Evolutionary conservation across 306 rosid species (phyloP).

Genomic region (Potentilla sterilis): DNA sequence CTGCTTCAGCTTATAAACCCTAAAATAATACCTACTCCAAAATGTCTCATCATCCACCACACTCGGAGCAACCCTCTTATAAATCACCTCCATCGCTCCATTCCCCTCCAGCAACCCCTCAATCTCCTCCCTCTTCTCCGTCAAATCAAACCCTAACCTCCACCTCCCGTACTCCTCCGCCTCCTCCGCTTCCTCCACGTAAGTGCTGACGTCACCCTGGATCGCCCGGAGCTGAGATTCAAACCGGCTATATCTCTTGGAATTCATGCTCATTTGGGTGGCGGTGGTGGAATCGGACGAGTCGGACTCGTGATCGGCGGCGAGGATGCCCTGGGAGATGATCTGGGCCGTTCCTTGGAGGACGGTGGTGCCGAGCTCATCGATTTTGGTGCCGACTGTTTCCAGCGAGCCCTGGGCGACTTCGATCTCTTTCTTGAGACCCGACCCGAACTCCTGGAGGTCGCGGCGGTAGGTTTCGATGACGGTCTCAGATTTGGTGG

Average conservation of each 20-base stretch:
- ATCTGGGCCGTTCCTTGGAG: conserved; percentile 78
- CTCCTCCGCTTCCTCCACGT: conserved; percentile 69
- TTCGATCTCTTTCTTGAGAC: conserved; percentile 74
- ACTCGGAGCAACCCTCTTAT: conserved; percentile 54
- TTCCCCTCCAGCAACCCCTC: conserved; percentile 53
- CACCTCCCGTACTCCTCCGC: conserved; percentile 53
- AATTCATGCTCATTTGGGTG: conserved; percentile 37
- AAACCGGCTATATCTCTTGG: conserved; percentile 62
- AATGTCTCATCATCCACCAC: conserved; percentile 55
- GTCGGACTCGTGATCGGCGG: conserved; percentile 56
- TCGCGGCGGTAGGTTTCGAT: conserved; percentile 92
- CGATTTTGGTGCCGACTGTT: conserved; percentile 61
- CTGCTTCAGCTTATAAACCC: conserved; percentile 59
- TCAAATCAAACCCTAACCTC: conserved; percentile 53
- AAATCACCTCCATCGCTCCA: conserved; percentile 48
- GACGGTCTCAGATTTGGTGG: conserved; percentile 69
- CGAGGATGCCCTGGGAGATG: conserved; percentile 63
- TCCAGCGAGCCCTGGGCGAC: conserved; percentile 83
- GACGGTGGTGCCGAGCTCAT: conserved; percentile 73
- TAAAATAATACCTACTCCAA: conserved; percentile 76
- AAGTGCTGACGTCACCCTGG: conserved; percentile 65
- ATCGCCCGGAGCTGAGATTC: conserved; percentile 61
- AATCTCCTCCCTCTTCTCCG: conserved; percentile 52
- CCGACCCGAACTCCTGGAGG: conserved; percentile 70
- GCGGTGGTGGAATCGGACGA: conserved; percentile 41